These are phyloP conservation scores for Chytridiales sp. DNA, from an alignment of 371 early-diverging fungal species.

Conservation along the genomic window DNA sequence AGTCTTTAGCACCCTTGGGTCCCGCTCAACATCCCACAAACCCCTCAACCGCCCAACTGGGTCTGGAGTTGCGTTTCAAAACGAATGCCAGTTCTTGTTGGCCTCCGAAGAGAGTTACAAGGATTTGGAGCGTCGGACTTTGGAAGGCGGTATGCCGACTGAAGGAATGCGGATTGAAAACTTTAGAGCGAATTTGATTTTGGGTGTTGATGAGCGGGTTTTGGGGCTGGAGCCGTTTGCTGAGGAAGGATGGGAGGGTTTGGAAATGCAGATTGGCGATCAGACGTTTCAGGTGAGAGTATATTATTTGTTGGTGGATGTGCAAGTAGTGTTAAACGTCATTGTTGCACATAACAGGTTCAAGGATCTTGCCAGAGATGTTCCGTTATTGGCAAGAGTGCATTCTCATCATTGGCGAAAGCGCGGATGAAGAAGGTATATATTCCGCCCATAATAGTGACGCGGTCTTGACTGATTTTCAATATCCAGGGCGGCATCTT, in stretches of 20 bases:
- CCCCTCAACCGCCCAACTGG: too few species aligned
- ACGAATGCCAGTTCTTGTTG: constrained; percentile 5
- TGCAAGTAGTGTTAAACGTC: neutral
- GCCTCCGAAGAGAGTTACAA: neutral
- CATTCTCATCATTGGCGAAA: constrained; percentile 3
- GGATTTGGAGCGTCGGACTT: neutral
- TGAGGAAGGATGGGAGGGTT: neutral
- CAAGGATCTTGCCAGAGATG: constrained; percentile 1
- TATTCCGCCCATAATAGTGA: neutral
- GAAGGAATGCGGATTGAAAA: neutral
- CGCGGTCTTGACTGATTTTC: neutral
- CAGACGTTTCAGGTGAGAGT: constrained; percentile 9
- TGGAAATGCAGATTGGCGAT: neutral
- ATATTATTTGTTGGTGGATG: neutral
- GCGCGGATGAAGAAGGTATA: constrained; percentile 5
- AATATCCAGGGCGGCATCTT: constrained; percentile 4
- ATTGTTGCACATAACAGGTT: neutral
- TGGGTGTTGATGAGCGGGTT: constrained; percentile 1
- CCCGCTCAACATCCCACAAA: neutral
- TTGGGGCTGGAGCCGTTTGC: neutral
- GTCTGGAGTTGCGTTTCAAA: constrained; percentile 16
- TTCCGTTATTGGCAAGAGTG: constrained; percentile 1
- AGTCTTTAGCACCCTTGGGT: neutral
- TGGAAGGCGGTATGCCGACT: neutral
- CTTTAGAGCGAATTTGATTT: constrained; percentile 1